phyloP scores from a whole-genome alignment of 2,329 filamentous ascomycete genomes.

The Zarea fungicola region DNA sequence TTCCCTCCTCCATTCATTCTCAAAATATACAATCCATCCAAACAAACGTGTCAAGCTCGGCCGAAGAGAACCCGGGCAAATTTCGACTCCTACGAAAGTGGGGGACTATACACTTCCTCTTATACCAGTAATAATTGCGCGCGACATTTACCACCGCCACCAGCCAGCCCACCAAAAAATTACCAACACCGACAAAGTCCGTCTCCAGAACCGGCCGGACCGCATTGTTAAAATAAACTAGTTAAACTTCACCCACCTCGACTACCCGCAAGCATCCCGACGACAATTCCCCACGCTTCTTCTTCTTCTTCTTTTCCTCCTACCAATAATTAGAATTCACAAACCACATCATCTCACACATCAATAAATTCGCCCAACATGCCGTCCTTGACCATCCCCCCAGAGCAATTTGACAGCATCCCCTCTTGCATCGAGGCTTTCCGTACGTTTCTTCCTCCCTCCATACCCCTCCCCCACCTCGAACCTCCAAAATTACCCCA shows the following conservation, averaged over 20 bases:
- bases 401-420: conserved; percentile 58
- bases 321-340: neutral
- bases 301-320: neutral
- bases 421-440: conserved; percentile 60
- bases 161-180: no score
- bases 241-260: no score
- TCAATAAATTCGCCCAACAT: conserved; percentile 31
- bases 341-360: neutral
- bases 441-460: conserved; percentile 40
- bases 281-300: neutral
- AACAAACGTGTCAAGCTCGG: no score
- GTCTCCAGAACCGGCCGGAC: no score
- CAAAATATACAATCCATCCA: neutral
- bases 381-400: conserved; percentile 46
- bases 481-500: neutral
- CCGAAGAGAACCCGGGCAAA: no score
- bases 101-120: no score
- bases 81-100: no score
- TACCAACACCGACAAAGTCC: no score
- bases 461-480: conserved; percentile 3
- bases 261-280: no score
- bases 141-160: no score
- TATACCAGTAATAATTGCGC: no score
- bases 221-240: no score
- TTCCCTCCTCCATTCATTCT: neutral